Conservation (phyloP, 1,139 yeast species). For the Protomyces inouyei region DNA sequence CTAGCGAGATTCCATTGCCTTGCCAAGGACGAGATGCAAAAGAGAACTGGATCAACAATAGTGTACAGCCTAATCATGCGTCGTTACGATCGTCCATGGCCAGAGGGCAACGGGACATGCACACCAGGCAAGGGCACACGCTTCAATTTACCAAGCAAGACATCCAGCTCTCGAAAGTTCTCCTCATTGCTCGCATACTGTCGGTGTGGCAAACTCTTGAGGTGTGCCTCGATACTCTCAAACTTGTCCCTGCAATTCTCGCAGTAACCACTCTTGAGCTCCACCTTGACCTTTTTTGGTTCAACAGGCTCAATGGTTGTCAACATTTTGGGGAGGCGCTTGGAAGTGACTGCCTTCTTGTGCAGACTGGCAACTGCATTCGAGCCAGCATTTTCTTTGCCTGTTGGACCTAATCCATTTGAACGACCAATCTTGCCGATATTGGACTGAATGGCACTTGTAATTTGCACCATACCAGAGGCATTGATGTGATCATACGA, state of each 20-base stretch:
- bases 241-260: constrained; percentile 90
- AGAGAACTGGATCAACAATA: too few relatives aligned
- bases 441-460: constrained; percentile 24
- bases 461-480: constrained; percentile 18
- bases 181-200: constrained; percentile 68
- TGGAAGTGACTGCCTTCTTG: constrained; percentile 20
- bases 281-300: constrained; percentile 20
- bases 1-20: too few relatives aligned
- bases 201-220: constrained; percentile 64
- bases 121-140: constrained; percentile 30
- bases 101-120: too few relatives aligned
- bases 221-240: constrained; percentile 74
- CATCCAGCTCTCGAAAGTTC: constrained; percentile 75
- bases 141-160: constrained; percentile 52
- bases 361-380: constrained; percentile 12
- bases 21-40: too few relatives aligned
- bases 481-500: constrained; percentile 17
- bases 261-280: constrained; percentile 60
- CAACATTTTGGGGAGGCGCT: constrained; percentile 5
- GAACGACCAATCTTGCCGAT: constrained; percentile 12
- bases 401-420: not conserved
- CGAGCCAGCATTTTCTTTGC: constrained; percentile 14
- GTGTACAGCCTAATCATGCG: too few relatives aligned
- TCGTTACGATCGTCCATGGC: too few relatives aligned
- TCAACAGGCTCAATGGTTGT: constrained; percentile 7